phyloP scores from a whole-genome alignment of 1,139 yeast genomes.

The Blastobotrys capitulatus region DNA sequence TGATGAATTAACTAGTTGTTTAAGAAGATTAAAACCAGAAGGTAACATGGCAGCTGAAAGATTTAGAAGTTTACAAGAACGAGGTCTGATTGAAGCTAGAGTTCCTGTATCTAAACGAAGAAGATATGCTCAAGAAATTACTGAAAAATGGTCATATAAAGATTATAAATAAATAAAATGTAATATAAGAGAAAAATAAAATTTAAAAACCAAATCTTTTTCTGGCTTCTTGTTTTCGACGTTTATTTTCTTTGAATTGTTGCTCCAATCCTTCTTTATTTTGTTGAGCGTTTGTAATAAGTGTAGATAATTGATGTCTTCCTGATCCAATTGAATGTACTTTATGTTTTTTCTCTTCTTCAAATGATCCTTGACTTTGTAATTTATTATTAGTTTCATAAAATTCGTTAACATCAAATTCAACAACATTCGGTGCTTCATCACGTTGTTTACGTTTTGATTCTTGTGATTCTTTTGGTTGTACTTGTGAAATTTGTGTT shows the following conservation, averaged over 20 bases:
- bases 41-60: conserved; percentile 83
- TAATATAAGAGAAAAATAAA: background rate
- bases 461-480: background rate
- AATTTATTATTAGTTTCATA: conserved; percentile 23
- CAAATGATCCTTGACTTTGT: background rate
- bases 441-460: background rate
- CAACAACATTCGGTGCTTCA: conserved; percentile 19
- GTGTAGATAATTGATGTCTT: conserved; percentile 28
- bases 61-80: conserved; percentile 72
- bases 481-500: background rate
- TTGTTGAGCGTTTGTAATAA: conserved; percentile 28
- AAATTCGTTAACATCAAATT: conserved; percentile 29
- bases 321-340: conserved; percentile 25
- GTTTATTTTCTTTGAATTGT: conserved; percentile 20
- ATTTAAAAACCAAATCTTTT: conserved; percentile 28
- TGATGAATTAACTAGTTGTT: conserved; percentile 80
- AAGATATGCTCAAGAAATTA: conserved; percentile 60
- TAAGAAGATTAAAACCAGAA: conserved; percentile 83
- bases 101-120: conserved; percentile 63
- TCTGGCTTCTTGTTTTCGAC: conserved; percentile 23
- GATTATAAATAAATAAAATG: conserved; percentile 43
- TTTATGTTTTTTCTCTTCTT: background rate
- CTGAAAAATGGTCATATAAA: conserved; percentile 91
- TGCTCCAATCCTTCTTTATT: conserved; percentile 30
- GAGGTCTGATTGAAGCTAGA: conserved; percentile 84